Conservation (phyloP, 306 rosid species). For the Cicer bijugum region DNA sequence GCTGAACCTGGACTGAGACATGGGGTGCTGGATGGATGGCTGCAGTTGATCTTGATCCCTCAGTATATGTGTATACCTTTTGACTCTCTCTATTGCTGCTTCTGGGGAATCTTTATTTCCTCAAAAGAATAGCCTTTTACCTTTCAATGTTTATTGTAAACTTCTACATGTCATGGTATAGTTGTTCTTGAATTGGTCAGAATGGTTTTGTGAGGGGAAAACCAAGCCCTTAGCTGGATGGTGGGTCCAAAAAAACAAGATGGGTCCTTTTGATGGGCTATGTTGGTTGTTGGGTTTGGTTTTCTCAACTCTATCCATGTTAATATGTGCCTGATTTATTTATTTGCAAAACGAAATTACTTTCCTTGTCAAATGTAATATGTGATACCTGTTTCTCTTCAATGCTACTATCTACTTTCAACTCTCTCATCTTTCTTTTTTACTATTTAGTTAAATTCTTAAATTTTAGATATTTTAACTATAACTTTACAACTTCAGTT, state of each 20-base stretch:
- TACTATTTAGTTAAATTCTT: background rate
- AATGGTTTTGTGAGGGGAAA: conserved; percentile 61
- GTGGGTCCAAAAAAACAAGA: conserved; percentile 53
- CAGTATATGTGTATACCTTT: conserved; percentile 48
- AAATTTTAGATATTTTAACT: background rate
- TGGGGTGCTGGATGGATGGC: conserved; percentile 50
- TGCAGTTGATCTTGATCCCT: conserved; percentile 61
- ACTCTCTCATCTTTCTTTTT: conserved; percentile 3
- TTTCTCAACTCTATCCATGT: conserved; percentile 47
- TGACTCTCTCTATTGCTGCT: conserved; percentile 31
- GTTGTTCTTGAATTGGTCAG: conserved; percentile 61
- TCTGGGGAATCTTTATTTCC: conserved; percentile 52
- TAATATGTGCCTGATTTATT: conserved; percentile 67
- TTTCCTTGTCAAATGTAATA: conserved; percentile 59
- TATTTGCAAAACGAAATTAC: conserved; percentile 42
- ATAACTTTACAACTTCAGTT: too few relatives aligned
- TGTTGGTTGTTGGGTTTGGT: conserved; percentile 58
- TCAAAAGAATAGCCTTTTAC: conserved; percentile 41
- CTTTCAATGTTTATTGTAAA: conserved; percentile 64
- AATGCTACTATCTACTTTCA: conserved; percentile 20
- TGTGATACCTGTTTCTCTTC: conserved; percentile 51
- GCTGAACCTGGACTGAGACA: conserved; percentile 52
- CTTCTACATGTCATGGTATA: conserved; percentile 71
- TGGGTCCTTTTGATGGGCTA: conserved; percentile 48
- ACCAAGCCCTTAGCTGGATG: conserved; percentile 68